phyloP scores from a whole-genome alignment of 768 basidiomycete species.

The Candolleomyces efflorescens region DNA sequence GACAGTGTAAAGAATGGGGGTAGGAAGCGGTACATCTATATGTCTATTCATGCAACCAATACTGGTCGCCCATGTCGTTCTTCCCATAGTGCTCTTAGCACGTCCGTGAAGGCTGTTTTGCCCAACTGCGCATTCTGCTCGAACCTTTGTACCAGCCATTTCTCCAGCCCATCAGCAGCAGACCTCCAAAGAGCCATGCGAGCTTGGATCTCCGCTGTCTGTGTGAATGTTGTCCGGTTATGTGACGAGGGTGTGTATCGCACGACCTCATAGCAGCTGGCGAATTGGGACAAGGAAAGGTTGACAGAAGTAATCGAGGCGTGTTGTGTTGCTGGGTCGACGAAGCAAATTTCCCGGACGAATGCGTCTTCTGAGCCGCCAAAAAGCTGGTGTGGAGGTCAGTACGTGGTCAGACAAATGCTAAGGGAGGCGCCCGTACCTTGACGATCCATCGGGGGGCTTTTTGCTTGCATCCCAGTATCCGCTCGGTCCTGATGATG shows the following conservation, averaged over 20 bases:
- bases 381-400: conserved; percentile 56
- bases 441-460: conserved; percentile 91
- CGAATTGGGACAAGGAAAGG: conserved; percentile 91
- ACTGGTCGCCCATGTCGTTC: conserved; percentile 42
- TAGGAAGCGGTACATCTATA: neutral
- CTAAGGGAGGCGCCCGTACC: conserved; percentile 38
- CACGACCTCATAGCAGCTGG: conserved; percentile 88
- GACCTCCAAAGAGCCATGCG: conserved; percentile 77
- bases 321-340: conserved; percentile 77
- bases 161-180: conserved; percentile 79
- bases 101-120: conserved; percentile 86
- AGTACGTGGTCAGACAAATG: neutral
- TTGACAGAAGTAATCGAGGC: conserved; percentile 90
- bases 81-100: conserved; percentile 76
- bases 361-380: conserved; percentile 94
- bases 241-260: conserved; percentile 71
- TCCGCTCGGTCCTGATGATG: conserved; percentile 85
- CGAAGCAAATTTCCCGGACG: conserved; percentile 90
- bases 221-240: conserved; percentile 67
- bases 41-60: neutral
- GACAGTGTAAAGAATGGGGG: neutral
- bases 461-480: conserved; percentile 90
- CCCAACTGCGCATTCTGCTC: conserved; percentile 90
- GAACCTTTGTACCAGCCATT: conserved; percentile 84
- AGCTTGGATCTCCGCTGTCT: conserved; percentile 91